Evolutionary conservation across 2,329 filamentous ascomycete species (phyloP).

Genomic region (Penicillium sp.): DNA sequence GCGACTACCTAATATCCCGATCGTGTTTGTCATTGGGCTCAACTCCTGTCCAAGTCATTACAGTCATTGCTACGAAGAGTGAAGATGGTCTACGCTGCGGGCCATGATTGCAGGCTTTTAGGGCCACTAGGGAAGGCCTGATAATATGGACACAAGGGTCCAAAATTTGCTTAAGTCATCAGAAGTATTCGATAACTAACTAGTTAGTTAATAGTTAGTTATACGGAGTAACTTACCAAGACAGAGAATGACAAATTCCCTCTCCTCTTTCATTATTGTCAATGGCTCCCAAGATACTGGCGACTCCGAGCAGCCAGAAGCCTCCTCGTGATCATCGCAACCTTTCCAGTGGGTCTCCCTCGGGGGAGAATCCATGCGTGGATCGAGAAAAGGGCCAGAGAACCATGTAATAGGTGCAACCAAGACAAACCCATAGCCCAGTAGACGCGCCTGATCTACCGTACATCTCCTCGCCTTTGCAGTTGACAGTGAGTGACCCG

Average conservation of each 20-base stretch:
- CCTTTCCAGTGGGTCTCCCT: constrained; percentile 6
- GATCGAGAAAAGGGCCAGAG: constrained; percentile 7
- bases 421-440: background rate
- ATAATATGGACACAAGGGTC: background rate
- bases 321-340: constrained; percentile 8
- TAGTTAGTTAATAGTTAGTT: too few species aligned
- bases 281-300: background rate
- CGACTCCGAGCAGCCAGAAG: constrained; percentile 14
- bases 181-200: background rate
- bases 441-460: constrained; percentile 17
- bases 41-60: background rate
- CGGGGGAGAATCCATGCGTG: constrained; percentile 11
- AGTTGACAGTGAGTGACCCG: constrained; percentile 23
- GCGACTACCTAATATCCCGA: constrained; percentile 7
- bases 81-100: background rate
- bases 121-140: background rate
- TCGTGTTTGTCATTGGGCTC: background rate
- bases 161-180: constrained; percentile 2
- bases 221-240: background rate
- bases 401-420: background rate
- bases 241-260: constrained; percentile 21
- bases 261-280: background rate
- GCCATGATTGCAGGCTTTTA: background rate
- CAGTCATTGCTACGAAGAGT: background rate
- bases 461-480: constrained; percentile 11